These are phyloP conservation scores for Pseudoturritis turrita DNA, from an alignment of 345 rosid genomes.

Conservation along the genomic window DNA sequence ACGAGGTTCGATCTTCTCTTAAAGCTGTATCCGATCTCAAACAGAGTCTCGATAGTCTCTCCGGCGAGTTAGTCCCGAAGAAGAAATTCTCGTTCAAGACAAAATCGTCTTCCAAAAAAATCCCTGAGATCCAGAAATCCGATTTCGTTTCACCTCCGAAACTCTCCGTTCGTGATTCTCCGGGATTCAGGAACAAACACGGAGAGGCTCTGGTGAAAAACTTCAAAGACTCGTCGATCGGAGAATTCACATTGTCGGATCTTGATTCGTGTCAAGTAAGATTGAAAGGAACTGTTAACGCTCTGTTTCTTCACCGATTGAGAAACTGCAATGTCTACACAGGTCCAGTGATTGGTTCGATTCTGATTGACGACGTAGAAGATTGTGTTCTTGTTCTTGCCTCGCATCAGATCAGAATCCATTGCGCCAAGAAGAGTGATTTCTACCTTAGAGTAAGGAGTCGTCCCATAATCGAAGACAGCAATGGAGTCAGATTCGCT, in stretches of 20 bases:
- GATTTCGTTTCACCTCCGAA: conserved; percentile 7
- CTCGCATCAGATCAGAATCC: conserved; percentile 88
- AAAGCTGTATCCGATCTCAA: conserved; percentile 60
- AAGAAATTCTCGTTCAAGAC: conserved; percentile 72
- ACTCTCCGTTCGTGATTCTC: conserved; percentile 44
- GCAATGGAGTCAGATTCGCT: conserved; percentile 55
- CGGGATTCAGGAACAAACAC: conserved; percentile 54
- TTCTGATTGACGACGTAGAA: conserved; percentile 74
- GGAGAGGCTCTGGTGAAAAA: conserved; percentile 44
- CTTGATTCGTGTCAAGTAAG: conserved; percentile 69
- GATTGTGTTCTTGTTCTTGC: conserved; percentile 60
- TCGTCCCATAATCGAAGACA: conserved; percentile 82
- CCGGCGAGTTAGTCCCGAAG: conserved; percentile 49
- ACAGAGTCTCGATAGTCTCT: conserved; percentile 51
- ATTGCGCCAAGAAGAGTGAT: conserved; percentile 51
- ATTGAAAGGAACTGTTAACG: conserved; percentile 46
- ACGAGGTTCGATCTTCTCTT: conserved; percentile 75
- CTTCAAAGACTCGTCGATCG: conserved; percentile 46
- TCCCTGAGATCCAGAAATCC: conserved; percentile 24
- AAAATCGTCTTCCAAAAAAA: conserved; percentile 40
- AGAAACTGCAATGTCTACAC: conserved; percentile 48
- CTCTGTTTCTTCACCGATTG: conserved; percentile 56
- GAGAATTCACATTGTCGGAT: conserved; percentile 67
- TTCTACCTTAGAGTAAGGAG: conserved; percentile 85
- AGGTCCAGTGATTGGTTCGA: conserved; percentile 77